Evolutionary conservation across 1,284 basidiomycete genomes (phyloP).

Genomic region (Puccinia sorghi): DNA sequence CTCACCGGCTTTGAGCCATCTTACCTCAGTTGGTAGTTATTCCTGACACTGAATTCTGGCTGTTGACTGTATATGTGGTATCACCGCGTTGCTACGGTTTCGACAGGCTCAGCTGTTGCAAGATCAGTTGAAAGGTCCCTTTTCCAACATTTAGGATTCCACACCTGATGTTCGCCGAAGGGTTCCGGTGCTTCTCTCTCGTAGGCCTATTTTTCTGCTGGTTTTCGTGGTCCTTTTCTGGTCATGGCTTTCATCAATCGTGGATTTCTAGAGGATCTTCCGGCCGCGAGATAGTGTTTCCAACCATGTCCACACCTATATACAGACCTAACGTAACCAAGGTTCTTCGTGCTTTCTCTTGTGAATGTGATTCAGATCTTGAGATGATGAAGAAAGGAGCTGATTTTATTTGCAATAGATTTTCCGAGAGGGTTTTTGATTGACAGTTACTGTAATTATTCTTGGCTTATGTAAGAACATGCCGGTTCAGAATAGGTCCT

Average conservation of each 20-base stretch:
- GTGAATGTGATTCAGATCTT: neutral
- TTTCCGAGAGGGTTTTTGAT: neutral
- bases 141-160: constrained; percentile 22
- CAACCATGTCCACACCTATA: neutral
- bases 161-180: neutral
- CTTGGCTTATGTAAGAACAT: neutral
- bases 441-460: neutral
- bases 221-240: neutral
- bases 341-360: neutral
- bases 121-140: constrained; percentile 18
- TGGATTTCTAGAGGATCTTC: neutral
- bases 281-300: neutral
- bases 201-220: neutral
- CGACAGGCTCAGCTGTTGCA: constrained; percentile 29
- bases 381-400: neutral
- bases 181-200: neutral
- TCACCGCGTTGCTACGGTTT: too few species aligned
- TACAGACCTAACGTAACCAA: neutral
- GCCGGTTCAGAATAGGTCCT: too few species aligned
- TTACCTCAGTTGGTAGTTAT: too few species aligned
- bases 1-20: neutral
- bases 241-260: neutral
- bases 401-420: neutral
- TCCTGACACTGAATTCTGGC: neutral
- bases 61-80: neutral